Evolutionary conservation across 1,284 basidiomycete genomes (phyloP), one percentile per base, ranked within the genome.

Genomic region (Cutaneotrichosporon cutaneum): DNA sequence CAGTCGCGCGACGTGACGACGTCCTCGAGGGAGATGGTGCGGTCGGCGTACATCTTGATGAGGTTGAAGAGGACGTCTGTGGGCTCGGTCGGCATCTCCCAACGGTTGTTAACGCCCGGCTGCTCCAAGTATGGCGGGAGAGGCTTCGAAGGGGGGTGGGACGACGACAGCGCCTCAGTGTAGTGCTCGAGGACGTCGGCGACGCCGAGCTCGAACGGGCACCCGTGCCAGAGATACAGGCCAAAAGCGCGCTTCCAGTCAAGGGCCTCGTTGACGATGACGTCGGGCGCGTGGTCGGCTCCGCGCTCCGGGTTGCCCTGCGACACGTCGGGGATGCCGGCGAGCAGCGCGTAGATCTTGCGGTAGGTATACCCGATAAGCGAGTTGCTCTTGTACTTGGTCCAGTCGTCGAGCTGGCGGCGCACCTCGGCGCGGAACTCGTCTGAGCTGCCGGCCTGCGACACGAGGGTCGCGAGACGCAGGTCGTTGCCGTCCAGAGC

Each of bases 201-300:
- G 59, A 94, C 85, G 3, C 88, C 81, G 2, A 87, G 83, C 62
- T 93, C 89, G 70, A 90, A 84, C 0, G 86, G 82, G 56, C 88
- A 84, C 1, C 87, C 88, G 77, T 89, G 97, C 96, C 96, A 99
- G 16, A 99, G 81, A 68, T 90, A 88, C 52, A 97, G 80, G 1
- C 93, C 96, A 71, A 99, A 90, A 0, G 89, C 88, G 16, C 94
- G 87, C 78, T 95, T 95, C 96, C 96, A 99, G 77, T 96, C 94
- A 56, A 98, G 80, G 0, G 86, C 89, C 58, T 87, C 82, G n/a
- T 88, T 83, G n/a, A 96, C 82, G 58, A 86, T 82, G 22, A 92
- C 79, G 60, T 90, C 87, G 2, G 83, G 77, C 70, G 85, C 85
- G 26, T 82, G 82, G 68, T 89, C 88, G 35, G 63, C 83, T 78